These are phyloP conservation scores for Ogataea hybrid DNA, from an alignment of 1,139 yeast genomes.

Conservation along the genomic window DNA sequence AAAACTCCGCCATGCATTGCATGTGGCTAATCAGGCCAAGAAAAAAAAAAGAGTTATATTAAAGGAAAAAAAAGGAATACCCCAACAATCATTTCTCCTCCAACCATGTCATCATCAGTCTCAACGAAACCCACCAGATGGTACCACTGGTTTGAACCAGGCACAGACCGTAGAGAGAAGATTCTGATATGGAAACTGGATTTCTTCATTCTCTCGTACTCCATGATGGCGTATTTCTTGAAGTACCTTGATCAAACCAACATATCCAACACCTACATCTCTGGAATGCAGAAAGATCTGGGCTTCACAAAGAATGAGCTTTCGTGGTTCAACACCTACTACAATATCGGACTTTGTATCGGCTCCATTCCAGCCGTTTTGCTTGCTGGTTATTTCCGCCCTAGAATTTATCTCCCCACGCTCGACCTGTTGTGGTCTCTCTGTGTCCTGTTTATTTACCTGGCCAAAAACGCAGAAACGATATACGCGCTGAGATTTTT, in stretches of 20 bases:
- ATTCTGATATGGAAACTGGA: conserved; percentile 60
- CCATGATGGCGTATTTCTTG: conserved; percentile 60
- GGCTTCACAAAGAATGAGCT: conserved; percentile 37
- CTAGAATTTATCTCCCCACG: conserved; percentile 44
- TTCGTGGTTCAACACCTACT: conserved; percentile 25
- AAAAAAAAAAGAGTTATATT: neutral
- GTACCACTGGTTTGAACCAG: conserved; percentile 24
- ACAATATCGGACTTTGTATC: conserved; percentile 27
- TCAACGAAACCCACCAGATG: conserved; percentile 7
- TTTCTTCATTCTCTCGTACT: conserved; percentile 52
- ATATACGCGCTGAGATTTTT: conserved; percentile 35
- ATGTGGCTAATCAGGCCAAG: neutral
- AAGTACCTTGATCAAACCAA: conserved; percentile 65
- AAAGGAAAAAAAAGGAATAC: neutral
- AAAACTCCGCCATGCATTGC: conserved; percentile 2
- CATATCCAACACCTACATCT: conserved; percentile 64
- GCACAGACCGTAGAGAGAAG: conserved; percentile 36
- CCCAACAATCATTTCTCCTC: neutral
- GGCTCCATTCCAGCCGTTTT: conserved; percentile 38
- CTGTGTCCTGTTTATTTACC: conserved; percentile 22
- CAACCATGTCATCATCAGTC: conserved; percentile 1
- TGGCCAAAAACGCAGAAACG: conserved; percentile 18
- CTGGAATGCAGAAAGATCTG: conserved; percentile 60
- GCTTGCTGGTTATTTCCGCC: conserved; percentile 49
- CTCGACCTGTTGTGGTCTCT: conserved; percentile 18